phyloP scores from a whole-genome alignment of 2,329 filamentous ascomycete species.

The Paecilomyces fulvus region DNA sequence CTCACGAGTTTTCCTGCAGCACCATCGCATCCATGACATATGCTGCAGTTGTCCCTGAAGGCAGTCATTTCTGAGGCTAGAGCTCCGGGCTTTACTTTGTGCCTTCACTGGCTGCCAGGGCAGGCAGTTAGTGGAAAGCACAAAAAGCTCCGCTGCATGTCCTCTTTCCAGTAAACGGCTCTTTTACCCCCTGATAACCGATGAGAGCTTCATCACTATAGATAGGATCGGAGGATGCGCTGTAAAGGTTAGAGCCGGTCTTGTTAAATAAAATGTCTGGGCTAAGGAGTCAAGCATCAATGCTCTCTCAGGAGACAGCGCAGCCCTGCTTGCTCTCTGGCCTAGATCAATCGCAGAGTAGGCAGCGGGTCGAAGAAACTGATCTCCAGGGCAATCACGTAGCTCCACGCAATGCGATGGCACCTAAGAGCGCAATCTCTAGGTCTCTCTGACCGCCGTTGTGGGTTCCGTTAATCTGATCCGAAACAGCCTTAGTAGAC shows the following conservation, averaged over 20 bases:
- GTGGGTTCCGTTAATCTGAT: slow-evolving; percentile 11
- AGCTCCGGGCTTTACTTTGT: background rate
- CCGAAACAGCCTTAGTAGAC: slow-evolving; percentile 7
- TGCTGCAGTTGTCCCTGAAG: background rate
- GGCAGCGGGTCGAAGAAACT: background rate
- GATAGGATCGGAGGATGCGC: background rate
- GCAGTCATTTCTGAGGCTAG: background rate
- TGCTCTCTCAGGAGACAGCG: background rate
- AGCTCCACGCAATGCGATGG: slow-evolving; percentile 67
- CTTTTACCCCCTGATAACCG: background rate
- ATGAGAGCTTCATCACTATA: background rate
- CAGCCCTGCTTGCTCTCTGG: background rate
- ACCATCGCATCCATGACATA: background rate
- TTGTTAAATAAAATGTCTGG: background rate
- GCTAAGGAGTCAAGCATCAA: background rate
- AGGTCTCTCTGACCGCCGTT: slow-evolving; percentile 30
- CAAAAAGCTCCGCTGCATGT: background rate
- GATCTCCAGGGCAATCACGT: slow-evolving; percentile 19
- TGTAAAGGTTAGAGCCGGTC: background rate
- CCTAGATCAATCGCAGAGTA: background rate
- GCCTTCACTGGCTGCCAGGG: background rate
- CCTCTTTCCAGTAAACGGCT: background rate
- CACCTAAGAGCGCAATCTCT: slow-evolving; percentile 62
- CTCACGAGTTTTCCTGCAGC: background rate
- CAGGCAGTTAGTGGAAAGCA: background rate